Evolutionary conservation across 345 rosid species (phyloP).

Genomic region (Citrus medica): DNA sequence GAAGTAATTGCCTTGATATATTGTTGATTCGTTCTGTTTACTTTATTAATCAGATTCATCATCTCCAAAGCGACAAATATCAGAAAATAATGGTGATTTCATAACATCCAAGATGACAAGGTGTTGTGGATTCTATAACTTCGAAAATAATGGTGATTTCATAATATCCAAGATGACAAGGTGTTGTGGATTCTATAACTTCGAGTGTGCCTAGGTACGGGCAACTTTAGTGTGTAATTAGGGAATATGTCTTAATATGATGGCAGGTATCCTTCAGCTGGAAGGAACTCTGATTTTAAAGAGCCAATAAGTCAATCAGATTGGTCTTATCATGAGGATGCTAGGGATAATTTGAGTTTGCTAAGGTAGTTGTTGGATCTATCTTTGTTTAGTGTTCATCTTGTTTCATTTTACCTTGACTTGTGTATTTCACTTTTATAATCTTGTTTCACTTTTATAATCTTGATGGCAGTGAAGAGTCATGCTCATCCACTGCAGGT

Average conservation of each 20-base stretch:
- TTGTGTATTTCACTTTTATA: conserved; percentile 16
- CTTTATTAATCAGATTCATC: conserved; percentile 35
- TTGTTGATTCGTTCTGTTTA: conserved; percentile 11
- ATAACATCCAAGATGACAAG: conserved; percentile 27
- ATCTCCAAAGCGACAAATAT: conserved; percentile 28
- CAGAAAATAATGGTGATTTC: conserved; percentile 29
- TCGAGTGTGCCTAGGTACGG: conserved; percentile 31
- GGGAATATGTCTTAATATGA: conserved; percentile 10
- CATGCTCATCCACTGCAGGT: conserved; percentile 91
- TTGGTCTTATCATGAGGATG: conserved; percentile 44
- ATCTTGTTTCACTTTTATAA: conserved; percentile 13
- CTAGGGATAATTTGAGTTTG: conserved; percentile 46
- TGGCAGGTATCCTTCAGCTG: conserved; percentile 26
- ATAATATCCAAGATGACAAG: too few relatives aligned
- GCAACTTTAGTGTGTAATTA: conserved; percentile 3
- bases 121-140: conserved; percentile 27
- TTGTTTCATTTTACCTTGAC: not conserved
- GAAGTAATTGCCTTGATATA: conserved; percentile 1
- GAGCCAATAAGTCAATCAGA: conserved; percentile 30
- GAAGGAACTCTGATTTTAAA: conserved; percentile 16
- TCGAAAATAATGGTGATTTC: too few relatives aligned
- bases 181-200: too few relatives aligned
- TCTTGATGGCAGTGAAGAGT: conserved; percentile 69
- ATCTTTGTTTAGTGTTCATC: conserved; percentile 19
- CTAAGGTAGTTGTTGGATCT: conserved; percentile 44